These are phyloP conservation scores for Fusarium sulawesiense DNA, from an alignment of 2,329 filamentous ascomycete genomes.

Conservation along the genomic window DNA sequence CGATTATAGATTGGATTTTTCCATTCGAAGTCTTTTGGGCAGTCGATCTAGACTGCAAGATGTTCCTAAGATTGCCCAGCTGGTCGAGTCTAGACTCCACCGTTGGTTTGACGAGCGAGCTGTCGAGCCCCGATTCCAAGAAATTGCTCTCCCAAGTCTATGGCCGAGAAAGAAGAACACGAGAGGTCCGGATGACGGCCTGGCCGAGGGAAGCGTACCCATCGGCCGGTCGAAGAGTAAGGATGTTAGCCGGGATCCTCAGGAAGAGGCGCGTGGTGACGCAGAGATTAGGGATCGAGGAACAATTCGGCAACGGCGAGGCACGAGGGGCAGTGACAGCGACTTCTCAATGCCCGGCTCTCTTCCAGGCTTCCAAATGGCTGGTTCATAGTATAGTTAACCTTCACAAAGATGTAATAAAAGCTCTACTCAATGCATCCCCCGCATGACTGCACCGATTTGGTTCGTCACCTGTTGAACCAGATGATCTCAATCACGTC, in stretches of 20 bases:
- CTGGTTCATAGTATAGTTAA: conserved; percentile 40
- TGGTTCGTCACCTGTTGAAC: background rate
- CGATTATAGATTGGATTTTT: conserved; percentile 87
- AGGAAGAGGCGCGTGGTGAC: conserved; percentile 63
- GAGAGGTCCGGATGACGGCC: conserved; percentile 73
- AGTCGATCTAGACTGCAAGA: conserved; percentile 84
- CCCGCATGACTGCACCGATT: background rate
- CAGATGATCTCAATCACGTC: conserved; percentile 4
- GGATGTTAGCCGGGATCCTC: conserved; percentile 62
- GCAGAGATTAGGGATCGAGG: conserved; percentile 53
- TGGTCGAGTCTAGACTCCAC: conserved; percentile 83
- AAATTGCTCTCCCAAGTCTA: conserved; percentile 83
- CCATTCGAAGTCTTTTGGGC: conserved; percentile 81
- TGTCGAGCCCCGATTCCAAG: conserved; percentile 87
- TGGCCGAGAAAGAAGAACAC: conserved; percentile 90
- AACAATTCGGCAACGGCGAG: conserved; percentile 55
- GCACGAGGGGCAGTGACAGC: conserved; percentile 51
- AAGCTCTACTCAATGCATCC: conserved; percentile 10
- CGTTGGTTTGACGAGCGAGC: conserved; percentile 89
- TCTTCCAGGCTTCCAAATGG: conserved; percentile 54
- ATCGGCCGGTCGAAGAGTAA: conserved; percentile 65
- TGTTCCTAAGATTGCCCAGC: conserved; percentile 87
- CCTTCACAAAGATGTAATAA: conserved; percentile 2
- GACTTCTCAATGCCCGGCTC: conserved; percentile 61
- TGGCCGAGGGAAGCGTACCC: conserved; percentile 60